Evolutionary conservation across 2,329 filamentous ascomycete species (phyloP), one percentile per base, ranked within the genome.

Genomic region (Penicillium sp.): DNA sequence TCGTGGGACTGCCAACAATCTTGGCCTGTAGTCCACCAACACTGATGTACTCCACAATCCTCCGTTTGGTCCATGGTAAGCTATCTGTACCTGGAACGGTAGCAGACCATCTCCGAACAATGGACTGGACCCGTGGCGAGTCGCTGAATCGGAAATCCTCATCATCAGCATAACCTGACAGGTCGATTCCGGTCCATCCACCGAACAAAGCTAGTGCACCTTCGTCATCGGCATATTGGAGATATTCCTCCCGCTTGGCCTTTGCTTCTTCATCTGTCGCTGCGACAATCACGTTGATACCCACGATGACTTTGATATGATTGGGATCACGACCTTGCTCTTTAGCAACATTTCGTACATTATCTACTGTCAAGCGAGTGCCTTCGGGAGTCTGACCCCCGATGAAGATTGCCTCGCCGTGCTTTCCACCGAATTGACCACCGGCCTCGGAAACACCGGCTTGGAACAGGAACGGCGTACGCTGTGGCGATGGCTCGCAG

Each of bases 401-500:
- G 1, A 79, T 60, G 58, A 79, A 79, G 50, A 79, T 79, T 0
- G 74, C 66, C 64, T 78, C 73, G 10, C 69, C 70, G 55, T 77
- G 69, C 27, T 68, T 67, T 25, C 73, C 72, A n/a, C 74, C 76
- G 47, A 79, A 79, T 2, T 63, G 65, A 25, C 73, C 74, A 9
- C 77, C 77, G 0, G 75, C 73, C 48, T 73, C 72, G 1, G 72
- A 76, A 0, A 75, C 71, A 4, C 78, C 78, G 2, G 78, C 78
- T 55, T 79, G 77, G 27, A 79, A 73, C 2, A 79, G 60, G 53
- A 78, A 75, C 0, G 77, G 77, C 0, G 77, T 79, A 0, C 77
- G 68, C 58, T 79, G 77, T 10, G 70, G 67, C 6, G 74, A 75
- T 6, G 77, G 77, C 36, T 77, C 70, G 15, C 71, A 66, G 39